Evolutionary conservation across 306 rosid species (phyloP).

Genomic region (Calophaca sinica): DNA sequence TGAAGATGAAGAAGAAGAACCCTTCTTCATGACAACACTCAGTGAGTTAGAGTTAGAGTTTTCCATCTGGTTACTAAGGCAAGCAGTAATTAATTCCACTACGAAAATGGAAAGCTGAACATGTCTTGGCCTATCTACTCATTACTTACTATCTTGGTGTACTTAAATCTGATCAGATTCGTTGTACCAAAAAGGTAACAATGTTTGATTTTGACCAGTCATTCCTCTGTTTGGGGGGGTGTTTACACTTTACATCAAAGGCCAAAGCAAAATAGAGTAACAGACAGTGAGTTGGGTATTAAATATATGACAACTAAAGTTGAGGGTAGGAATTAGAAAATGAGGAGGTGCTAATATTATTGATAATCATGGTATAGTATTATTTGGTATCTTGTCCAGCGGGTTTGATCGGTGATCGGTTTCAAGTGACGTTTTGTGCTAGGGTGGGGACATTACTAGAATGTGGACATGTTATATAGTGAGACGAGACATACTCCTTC

Average conservation of each 20-base stretch:
- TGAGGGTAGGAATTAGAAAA: not conserved
- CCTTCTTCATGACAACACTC: conserved; percentile 57
- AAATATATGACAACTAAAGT: conserved; percentile 3
- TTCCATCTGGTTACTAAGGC: conserved; percentile 8
- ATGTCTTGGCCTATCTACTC: conserved; percentile 21
- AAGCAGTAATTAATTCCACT: not conserved
- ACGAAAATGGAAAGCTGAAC: conserved; percentile 19
- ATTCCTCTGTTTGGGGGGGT: not conserved
- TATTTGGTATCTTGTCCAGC: not conserved
- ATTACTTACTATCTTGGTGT: not conserved
- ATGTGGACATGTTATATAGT: conserved; percentile 26
- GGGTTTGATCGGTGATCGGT: conserved; percentile 32
- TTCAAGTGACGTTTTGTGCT: conserved; percentile 9
- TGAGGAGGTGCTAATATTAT: not conserved
- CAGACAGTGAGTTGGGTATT: conserved; percentile 13
- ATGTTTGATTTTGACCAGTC: conserved; percentile 47
- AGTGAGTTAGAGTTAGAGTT: not conserved
- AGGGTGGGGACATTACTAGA: conserved; percentile 9
- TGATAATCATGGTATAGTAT: not conserved
- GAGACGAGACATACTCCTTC: conserved; percentile 49
- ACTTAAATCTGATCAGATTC: conserved; percentile 49
- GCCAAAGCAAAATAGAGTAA: not conserved
- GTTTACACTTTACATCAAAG: not conserved
- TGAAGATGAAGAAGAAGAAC: conserved; percentile 50
- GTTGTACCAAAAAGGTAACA: conserved; percentile 27